Percentiles rank a stretch among this genome's conserved stretches.
These are phyloP conservation scores for Leccinum variicolor DNA, from an alignment of 768 basidiomycete species.

Conservation along the genomic window DNA sequence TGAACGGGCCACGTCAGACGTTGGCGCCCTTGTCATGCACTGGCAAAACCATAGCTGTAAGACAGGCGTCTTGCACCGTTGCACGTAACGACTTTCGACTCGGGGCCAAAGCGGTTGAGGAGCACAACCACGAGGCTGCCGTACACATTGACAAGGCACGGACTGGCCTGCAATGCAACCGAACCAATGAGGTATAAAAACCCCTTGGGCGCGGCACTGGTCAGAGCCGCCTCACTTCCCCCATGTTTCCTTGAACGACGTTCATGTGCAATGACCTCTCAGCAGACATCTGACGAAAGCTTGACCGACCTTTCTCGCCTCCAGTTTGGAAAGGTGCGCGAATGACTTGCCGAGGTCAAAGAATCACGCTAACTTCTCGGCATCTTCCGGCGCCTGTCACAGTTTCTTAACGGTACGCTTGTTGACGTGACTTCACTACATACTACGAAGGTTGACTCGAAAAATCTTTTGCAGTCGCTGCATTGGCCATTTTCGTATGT, in stretches of 20 bases:
- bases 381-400: neutral
- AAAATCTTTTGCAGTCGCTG: constrained; percentile 14
- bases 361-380: neutral
- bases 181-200: neutral
- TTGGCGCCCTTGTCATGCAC: too few species aligned
- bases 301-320: constrained; percentile 13
- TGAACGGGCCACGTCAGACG: too few species aligned
- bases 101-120: too few species aligned
- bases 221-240: constrained; percentile 15
- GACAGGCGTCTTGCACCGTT: too few species aligned
- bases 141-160: too few species aligned
- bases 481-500: constrained; percentile 17
- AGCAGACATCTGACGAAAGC: neutral
- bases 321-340: constrained; percentile 22
- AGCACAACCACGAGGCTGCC: too few species aligned
- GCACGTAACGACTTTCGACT: too few species aligned
- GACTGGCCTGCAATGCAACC: neutral
- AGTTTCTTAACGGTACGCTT: constrained; percentile 21
- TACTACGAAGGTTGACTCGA: neutral
- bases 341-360: neutral
- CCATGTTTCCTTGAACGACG: neutral
- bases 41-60: too few species aligned
- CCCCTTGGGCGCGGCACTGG: neutral
- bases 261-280: constrained; percentile 5
- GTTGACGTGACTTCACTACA: neutral